Conservation (phyloP, 371 early-diverging fungal genomes). For the Apophysomyces ossiformis region DNA sequence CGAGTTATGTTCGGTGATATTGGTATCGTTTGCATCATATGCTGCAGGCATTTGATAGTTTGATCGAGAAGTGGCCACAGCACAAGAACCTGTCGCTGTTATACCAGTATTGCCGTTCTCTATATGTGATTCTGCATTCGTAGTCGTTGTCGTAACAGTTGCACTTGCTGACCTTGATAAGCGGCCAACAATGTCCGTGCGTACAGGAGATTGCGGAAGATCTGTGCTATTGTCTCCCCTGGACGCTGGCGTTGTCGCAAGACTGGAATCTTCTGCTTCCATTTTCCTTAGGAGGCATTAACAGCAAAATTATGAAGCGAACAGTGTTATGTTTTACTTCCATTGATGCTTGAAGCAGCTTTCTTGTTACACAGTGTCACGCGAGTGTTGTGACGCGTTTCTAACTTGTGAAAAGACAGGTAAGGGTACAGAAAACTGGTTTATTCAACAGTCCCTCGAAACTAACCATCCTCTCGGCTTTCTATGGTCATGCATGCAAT, state of each 20-base stretch:
- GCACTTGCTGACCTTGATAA: conserved; percentile 16
- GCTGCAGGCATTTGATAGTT: neutral
- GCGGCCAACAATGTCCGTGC: conserved; percentile 9
- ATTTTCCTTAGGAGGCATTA: neutral
- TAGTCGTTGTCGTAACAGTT: conserved; percentile 12
- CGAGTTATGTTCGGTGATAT: neutral
- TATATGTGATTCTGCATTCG: conserved; percentile 13
- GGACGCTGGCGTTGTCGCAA: neutral
- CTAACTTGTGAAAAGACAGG: too few species aligned
- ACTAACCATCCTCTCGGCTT: too few species aligned
- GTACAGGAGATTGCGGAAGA: conserved; percentile 9
- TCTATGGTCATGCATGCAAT: too few species aligned
- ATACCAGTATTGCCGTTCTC: neutral
- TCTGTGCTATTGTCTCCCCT: neutral
- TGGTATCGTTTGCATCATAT: neutral
- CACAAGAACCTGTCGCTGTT: conserved; percentile 1
- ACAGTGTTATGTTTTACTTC: neutral
- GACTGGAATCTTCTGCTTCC: conserved; percentile 2
- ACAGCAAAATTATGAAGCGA: neutral
- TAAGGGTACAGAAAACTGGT: too few species aligned
- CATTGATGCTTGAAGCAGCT: neutral
- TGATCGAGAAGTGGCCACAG: neutral
- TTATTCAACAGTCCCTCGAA: too few species aligned
- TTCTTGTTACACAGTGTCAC: neutral
- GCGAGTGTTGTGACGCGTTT: conserved; percentile 3